These are phyloP conservation scores for Phaeotremella skinneri DNA, from an alignment of 768 basidiomycete genomes.

Conservation along the genomic window DNA sequence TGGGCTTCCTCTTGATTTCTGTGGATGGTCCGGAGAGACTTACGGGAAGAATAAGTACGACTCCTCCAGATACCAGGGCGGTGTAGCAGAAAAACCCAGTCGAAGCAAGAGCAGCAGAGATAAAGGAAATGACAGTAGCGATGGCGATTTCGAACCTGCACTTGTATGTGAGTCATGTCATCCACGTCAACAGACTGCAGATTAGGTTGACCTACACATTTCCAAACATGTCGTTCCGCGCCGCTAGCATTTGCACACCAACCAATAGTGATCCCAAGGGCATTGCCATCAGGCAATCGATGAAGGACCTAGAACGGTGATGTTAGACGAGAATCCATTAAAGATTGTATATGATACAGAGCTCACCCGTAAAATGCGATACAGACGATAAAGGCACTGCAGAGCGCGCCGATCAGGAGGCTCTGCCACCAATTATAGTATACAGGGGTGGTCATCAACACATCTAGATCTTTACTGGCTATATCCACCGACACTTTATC, in stretches of 20 bases:
- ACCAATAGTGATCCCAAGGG: constrained; percentile 76
- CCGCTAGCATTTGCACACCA: constrained; percentile 67
- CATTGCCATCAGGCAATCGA: constrained; percentile 69
- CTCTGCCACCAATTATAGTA: constrained; percentile 63
- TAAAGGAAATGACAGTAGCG: constrained; percentile 73
- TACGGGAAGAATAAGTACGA: constrained; percentile 78
- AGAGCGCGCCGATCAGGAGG: constrained; percentile 71
- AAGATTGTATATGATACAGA: neutral
- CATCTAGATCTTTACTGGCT: constrained; percentile 67
- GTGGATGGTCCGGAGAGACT: constrained; percentile 31
- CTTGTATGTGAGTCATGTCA: neutral
- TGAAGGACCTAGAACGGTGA: constrained; percentile 57
- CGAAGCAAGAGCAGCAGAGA: constrained; percentile 70
- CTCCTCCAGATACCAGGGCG: constrained; percentile 70
- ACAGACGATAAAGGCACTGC: constrained; percentile 65
- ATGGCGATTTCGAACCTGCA: constrained; percentile 64
- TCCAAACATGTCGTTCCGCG: constrained; percentile 72
- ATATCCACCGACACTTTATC: constrained; percentile 72
- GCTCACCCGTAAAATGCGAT: constrained; percentile 48
- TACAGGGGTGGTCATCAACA: constrained; percentile 66
- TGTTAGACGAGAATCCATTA: neutral
- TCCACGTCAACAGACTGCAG: neutral
- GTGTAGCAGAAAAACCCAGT: constrained; percentile 75
- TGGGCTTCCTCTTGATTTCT: constrained; percentile 3
- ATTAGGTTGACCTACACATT: constrained; percentile 69